Evolutionary conservation across 768 basidiomycete species (phyloP).

Genomic region (Hemileccinum impolitum): DNA sequence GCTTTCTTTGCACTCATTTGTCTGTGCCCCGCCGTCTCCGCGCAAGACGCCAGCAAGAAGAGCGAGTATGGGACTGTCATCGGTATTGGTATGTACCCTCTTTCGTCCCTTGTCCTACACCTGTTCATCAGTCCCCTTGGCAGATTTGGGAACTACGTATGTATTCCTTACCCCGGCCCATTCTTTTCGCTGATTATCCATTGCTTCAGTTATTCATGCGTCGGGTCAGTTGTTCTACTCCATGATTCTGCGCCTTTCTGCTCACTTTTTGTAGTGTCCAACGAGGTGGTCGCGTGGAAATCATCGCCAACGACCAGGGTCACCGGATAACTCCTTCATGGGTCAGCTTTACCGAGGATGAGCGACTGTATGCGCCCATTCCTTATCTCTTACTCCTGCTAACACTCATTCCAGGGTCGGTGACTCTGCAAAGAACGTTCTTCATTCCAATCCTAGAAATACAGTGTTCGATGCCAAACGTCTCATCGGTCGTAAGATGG

Average conservation of each 20-base stretch:
- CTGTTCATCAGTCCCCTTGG: conserved; percentile 10
- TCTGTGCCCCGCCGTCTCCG: conserved; percentile 62
- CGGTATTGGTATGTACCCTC: conserved; percentile 70
- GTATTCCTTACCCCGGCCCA: conserved; percentile 13
- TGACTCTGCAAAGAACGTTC: conserved; percentile 95
- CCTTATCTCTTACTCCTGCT: neutral
- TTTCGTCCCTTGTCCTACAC: fast-evolving
- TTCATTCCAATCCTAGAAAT: conserved; percentile 86
- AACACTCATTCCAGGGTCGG: conserved; percentile 52
- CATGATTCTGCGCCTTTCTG: neutral
- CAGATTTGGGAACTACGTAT: conserved; percentile 91
- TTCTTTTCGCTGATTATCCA: conserved; percentile 15
- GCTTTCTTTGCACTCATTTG: conserved; percentile 69
- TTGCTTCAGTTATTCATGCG: conserved; percentile 80
- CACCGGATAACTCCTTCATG: conserved; percentile 89
- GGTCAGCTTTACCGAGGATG: conserved; percentile 78
- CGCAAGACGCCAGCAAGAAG: conserved; percentile 52
- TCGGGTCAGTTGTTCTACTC: conserved; percentile 59
- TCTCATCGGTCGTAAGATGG: conserved; percentile 83
- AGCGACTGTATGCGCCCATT: conserved; percentile 48
- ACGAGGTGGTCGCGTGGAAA: conserved; percentile 82
- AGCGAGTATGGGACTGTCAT: conserved; percentile 89
- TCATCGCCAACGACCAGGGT: conserved; percentile 87
- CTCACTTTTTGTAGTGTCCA: conserved; percentile 54
- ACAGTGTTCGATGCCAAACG: conserved; percentile 97